Evolutionary conservation across 768 basidiomycete genomes (phyloP).

Genomic region (Pisolithus microcarpus): DNA sequence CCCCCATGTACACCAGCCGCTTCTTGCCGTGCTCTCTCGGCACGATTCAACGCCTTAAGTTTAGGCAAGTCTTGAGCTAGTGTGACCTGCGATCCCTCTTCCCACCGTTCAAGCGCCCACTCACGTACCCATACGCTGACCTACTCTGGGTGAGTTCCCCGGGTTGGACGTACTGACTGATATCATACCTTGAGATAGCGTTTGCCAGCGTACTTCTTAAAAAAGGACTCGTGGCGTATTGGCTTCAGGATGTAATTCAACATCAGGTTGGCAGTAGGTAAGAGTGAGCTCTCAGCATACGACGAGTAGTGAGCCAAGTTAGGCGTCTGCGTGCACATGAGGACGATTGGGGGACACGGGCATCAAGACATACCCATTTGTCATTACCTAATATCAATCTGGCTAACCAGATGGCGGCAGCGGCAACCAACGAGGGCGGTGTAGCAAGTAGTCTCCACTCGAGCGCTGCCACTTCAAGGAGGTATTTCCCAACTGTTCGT

Average conservation of each 20-base stretch:
- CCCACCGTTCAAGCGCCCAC: conserved; percentile 80
- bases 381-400: conserved; percentile 70
- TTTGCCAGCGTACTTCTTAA: conserved; percentile 84
- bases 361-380: conserved; percentile 68
- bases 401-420: conserved; percentile 82
- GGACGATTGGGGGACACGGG: not conserved
- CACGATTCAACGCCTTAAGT: conserved; percentile 51
- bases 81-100: conserved; percentile 51
- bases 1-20: conserved; percentile 9
- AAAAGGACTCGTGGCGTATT: conserved; percentile 66
- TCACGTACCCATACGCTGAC: conserved; percentile 76
- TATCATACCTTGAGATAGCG: conserved; percentile 70
- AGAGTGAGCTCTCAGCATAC: conserved; percentile 70
- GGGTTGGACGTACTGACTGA: not conserved
- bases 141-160: conserved; percentile 30
- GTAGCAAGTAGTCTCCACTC: conserved; percentile 73
- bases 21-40: conserved; percentile 19
- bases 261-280: conserved; percentile 82
- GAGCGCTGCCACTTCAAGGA: conserved; percentile 78
- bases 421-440: conserved; percentile 74
- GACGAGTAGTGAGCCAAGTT: conserved; percentile 85
- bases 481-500: conserved; percentile 84
- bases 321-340: conserved; percentile 47
- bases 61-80: conserved; percentile 51
- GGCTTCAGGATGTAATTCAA: conserved; percentile 78